Percentiles rank a stretch among this genome's conserved stretches.
phyloP scores from a whole-genome alignment of 108 stramenopile genomes.

The Cyclostephanos invisitatus region DNA sequence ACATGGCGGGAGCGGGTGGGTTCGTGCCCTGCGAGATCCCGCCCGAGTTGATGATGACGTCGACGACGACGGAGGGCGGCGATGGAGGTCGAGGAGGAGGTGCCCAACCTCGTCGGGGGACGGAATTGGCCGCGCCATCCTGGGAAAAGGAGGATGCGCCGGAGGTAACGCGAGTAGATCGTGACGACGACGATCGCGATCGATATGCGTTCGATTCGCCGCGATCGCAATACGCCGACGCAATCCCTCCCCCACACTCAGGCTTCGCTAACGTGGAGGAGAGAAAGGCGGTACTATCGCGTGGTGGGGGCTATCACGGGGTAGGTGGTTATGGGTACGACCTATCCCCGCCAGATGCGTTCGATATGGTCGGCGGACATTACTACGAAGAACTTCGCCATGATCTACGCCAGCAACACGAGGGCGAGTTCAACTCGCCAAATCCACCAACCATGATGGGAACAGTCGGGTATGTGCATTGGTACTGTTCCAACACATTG shows the following conservation, averaged over 20 bases:
- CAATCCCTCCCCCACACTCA: not conserved
- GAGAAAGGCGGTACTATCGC: constrained; percentile 32
- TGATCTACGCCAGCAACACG: constrained; percentile 51
- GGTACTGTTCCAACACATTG: not conserved
- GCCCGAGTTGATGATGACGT: constrained; percentile 40
- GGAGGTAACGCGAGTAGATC: not conserved
- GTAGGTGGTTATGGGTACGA: constrained; percentile 21
- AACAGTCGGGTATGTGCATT: constrained; percentile 9
- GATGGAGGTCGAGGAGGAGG: not conserved
- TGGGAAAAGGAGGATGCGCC: constrained; percentile 8
- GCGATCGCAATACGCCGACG: not conserved
- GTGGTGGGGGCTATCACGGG: constrained; percentile 39
- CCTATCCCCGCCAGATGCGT: constrained; percentile 34
- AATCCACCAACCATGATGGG: constrained; percentile 10
- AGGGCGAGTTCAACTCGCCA: constrained; percentile 20
- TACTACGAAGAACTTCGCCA: constrained; percentile 70
- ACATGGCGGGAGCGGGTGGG: constrained; percentile 13
- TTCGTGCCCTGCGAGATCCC: constrained; percentile 48
- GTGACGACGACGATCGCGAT: not conserved
- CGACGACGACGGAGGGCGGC: too few relatives aligned
- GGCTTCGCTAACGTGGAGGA: constrained; percentile 6
- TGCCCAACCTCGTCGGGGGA: not conserved
- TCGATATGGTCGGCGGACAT: constrained; percentile 62
- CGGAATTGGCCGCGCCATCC: not conserved
- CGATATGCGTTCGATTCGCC: not conserved